Conservation (phyloP, 352 stramenopile genomes). For the Globisporangium spinosum region DNA sequence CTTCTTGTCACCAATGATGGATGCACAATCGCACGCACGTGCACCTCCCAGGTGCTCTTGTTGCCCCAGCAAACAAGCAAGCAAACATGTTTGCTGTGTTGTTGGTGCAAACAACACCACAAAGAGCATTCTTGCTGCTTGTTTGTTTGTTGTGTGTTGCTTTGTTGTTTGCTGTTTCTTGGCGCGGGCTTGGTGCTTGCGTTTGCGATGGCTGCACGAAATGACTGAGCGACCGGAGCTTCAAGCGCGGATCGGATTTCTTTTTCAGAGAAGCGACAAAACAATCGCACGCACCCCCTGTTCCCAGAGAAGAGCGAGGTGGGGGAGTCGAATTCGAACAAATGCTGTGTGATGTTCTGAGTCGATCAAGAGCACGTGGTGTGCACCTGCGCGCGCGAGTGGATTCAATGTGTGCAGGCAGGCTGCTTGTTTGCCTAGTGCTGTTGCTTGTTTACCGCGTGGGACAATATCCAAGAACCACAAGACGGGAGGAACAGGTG, state of each 20-base stretch:
- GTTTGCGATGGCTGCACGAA: not conserved
- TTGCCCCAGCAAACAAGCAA: not conserved
- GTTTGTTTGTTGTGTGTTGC: not conserved
- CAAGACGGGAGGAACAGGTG: not conserved
- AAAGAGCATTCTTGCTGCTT: not conserved
- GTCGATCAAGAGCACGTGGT: not conserved
- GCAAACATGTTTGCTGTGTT: not conserved
- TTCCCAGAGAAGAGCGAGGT: not conserved
- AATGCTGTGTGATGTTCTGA: not conserved
- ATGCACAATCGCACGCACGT: constrained; percentile 15
- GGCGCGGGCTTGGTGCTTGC: not conserved
- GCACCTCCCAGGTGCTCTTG: constrained; percentile 6
- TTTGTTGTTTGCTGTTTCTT: not conserved
- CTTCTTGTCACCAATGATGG: constrained; percentile 10
- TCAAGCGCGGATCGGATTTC: not conserved
- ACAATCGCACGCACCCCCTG: not conserved
- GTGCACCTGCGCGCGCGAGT: no score
- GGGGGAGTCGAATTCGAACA: not conserved
- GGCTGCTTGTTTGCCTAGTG: no score
- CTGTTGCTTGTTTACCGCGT: not conserved
- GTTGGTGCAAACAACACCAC: not conserved
- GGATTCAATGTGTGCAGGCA: no score
- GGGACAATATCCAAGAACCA: not conserved
- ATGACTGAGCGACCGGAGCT: not conserved
- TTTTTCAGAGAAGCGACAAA: not conserved